Evolutionary conservation across 495 filamentous ascomycete genomes (phyloP), one percentile per base, ranked within the genome.

Genomic region (Penicillium cinerascens): DNA sequence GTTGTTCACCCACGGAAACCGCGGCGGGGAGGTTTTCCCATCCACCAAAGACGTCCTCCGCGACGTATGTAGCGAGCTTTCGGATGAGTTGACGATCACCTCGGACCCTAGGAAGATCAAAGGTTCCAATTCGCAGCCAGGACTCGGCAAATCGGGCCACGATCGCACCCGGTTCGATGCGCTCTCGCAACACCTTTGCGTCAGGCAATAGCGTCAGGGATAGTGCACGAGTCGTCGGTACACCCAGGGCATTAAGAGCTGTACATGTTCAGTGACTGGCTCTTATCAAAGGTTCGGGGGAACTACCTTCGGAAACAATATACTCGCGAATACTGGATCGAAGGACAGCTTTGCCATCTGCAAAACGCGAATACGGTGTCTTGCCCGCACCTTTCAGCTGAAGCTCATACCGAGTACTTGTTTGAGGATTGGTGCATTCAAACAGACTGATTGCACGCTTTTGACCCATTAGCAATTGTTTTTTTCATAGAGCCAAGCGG

Each of bases 261-360:
- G 55, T 18, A 39, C 0, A 25, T 57, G 10, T 39, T 52, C 37
- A 63, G 40, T 33, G 15, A 17, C 42, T 15, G 6, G 3, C 21
- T n/a, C 10, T 44, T 11, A 2, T 23, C 27, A 41, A n/a, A n/a
- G n/a, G n/a, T n/a, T n/a, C 7, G 9, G n/a, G 18, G 2, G 22
- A 11, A 7, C 17, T 61, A 76, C 79, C 80, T 75, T 98, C 93
- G 42, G 86, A 91, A 21, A 96, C 91, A 33, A 98, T 65, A 56
- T 91, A 98, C 77, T 98, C 93, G 33, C 93, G 82, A 51, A 98
- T 95, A 62, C 88, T 92, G 23, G 86, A 91, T 42, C 93, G 75
- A 18, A 98, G 76, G 10, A 97, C 93, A 2, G 93, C 93, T 63
- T 93, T 92, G 23, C 93, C 93, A 70, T 98, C 93, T n/a, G 93